These are phyloP conservation scores for Porcisia hertigi DNA, from an alignment of 208 protist genomes.

Conservation along the genomic window DNA sequence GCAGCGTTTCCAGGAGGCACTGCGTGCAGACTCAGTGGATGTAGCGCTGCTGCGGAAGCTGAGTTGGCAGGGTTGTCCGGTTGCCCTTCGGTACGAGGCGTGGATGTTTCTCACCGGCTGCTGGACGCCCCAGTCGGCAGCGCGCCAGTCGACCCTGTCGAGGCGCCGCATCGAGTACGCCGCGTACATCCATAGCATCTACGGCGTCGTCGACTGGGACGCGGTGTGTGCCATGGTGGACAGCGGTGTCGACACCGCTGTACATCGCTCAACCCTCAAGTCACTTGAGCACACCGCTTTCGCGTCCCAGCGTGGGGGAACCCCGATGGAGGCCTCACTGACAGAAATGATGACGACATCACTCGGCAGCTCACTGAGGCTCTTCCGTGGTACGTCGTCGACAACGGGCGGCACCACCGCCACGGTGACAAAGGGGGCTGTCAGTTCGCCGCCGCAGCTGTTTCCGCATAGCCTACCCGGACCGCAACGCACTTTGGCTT, in stretches of 20 bases:
- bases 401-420: neutral
- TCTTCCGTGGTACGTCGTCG: neutral
- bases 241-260: constrained; percentile 30
- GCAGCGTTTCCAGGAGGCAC: constrained; percentile 31
- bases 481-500: neutral
- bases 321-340: neutral
- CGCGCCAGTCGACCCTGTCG: constrained; percentile 37
- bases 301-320: neutral
- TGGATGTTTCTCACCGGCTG: constrained; percentile 66
- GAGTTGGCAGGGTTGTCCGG: constrained; percentile 62
- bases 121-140: constrained; percentile 44
- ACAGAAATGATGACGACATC: neutral
- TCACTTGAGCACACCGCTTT: constrained; percentile 3
- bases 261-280: constrained; percentile 34
- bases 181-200: constrained; percentile 49
- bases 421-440: neutral
- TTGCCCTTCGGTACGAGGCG: constrained; percentile 48
- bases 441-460: neutral
- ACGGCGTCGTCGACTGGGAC: constrained; percentile 61
- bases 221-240: constrained; percentile 44
- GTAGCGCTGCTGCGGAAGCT: constrained; percentile 46
- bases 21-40: constrained; percentile 35
- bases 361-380: neutral
- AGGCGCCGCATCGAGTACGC: constrained; percentile 65
- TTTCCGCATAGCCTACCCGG: neutral